Percentiles rank a stretch among this genome's conserved stretches.
phyloP scores from a whole-genome alignment of 192 early-diverging fungal species.

The Backusella liffmaniae region DNA sequence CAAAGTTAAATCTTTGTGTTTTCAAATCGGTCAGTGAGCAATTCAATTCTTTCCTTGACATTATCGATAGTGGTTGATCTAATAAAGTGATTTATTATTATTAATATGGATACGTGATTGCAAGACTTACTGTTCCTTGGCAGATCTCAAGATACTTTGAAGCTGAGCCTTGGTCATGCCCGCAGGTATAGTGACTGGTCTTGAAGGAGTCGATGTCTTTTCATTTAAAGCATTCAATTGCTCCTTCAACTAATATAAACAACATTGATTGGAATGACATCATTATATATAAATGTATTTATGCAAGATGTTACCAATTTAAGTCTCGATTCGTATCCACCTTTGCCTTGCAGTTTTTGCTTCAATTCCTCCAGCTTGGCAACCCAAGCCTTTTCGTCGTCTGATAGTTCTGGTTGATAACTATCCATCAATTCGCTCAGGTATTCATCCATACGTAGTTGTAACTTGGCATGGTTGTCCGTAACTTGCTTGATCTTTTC shows the following conservation, averaged over 20 bases:
- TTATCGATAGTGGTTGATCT: neutral
- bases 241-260: neutral
- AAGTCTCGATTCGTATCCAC: slow-evolving; percentile 14
- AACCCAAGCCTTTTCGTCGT: slow-evolving; percentile 56
- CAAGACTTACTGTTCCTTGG: slow-evolving; percentile 21
- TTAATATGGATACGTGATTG: neutral
- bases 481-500: slow-evolving; percentile 42
- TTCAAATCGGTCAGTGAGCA: neutral
- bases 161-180: slow-evolving; percentile 6
- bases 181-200: neutral
- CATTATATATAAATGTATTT: neutral
- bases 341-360: slow-evolving; percentile 13
- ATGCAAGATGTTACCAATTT: slow-evolving; percentile 4
- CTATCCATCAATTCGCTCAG: slow-evolving; percentile 61
- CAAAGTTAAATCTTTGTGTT: neutral
- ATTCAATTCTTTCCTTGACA: neutral
- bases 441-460: slow-evolving; percentile 54
- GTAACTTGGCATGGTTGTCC: slow-evolving; percentile 39
- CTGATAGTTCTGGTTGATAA: slow-evolving; percentile 59
- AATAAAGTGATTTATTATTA: neutral
- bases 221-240: neutral
- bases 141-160: slow-evolving; percentile 3
- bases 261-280: neutral
- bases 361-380: slow-evolving; percentile 29
- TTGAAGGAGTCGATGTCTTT: neutral